Base-by-base conservation (phyloP, 2,329 filamentous ascomycete genomes). In the Ascochyta fabae region DNA sequence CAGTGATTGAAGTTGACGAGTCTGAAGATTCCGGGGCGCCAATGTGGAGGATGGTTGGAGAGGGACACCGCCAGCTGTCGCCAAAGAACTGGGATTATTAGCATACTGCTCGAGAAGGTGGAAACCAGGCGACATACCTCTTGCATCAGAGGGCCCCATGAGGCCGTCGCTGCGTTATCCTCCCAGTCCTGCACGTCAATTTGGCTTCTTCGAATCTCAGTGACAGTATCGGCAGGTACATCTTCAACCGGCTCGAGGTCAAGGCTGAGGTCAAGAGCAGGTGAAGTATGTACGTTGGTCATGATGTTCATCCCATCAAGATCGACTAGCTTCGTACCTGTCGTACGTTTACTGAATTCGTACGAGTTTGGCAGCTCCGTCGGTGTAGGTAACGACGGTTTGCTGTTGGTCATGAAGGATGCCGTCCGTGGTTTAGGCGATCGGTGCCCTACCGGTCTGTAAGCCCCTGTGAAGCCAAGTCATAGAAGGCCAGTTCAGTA, bases 261-360 rank as follows among this genome's bases (percentile, higher is more conserved):
- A 5, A 66, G 44, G 22, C 51, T 31, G 22, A 68, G 19, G 24
- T 64, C 48, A 16, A 50, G 47, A 3, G 39, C 34, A 1, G 48
- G 15, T 19, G 60, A 48, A 15, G 40, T 31, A 15, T 48, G 39
- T 6, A 61, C 23, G 31, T 58, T 62, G 7, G 60, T 39, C 53
- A 68, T 61, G 16, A 72, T 56, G 9, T 60, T 68, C 71, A 74
- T 74, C 26, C 71, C 71, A 46, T 75, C 70, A 5, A 75, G 50
- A 57, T 75, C 70, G 9, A 73, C 60, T 3, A 43, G 31, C 15
- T 51, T 36, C 6, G 48, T 53, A 3, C 46, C 40, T 19, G 54
- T 41, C 6, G 54, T 42, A 3, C 56, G 38, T 19, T 58, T 50
- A 38, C 49, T 55, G 33, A 61, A 60, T 13, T 66, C 58, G 39